phyloP scores from a whole-genome alignment of 176 grass and related monocot genomes.

The maize (Zea mays) region DNA sequence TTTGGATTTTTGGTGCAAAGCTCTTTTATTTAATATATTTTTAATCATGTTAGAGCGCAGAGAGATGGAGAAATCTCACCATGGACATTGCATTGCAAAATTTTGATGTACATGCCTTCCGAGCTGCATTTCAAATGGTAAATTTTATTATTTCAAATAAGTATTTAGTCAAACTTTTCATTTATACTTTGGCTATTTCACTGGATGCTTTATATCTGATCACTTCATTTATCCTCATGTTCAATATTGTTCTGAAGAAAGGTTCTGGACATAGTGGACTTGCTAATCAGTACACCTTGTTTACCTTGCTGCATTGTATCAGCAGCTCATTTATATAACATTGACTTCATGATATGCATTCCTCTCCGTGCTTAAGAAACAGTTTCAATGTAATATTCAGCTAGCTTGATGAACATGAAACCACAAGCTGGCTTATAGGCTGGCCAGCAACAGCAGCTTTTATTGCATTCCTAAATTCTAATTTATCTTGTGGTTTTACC shows the following conservation, averaged over 20 bases:
- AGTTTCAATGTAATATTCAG: not conserved
- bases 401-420: constrained; percentile 7
- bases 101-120: constrained; percentile 91
- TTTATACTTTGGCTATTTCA: constrained; percentile 25
- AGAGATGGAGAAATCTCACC: constrained; percentile 87
- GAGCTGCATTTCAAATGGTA: constrained; percentile 92
- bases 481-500: not conserved
- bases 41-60: constrained; percentile 73
- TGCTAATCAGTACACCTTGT: not conserved
- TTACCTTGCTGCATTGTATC: not conserved
- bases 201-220: constrained; percentile 21
- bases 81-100: constrained; percentile 70
- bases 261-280: not conserved
- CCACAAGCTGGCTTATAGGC: not conserved
- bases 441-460: not conserved
- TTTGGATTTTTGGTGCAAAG: not conserved
- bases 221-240: not conserved
- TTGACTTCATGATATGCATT: not conserved
- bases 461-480: not conserved
- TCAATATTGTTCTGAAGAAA: constrained; percentile 18
- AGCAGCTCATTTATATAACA: not conserved
- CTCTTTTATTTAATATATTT: constrained; percentile 29
- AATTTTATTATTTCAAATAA: constrained; percentile 2
- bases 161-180: constrained; percentile 14
- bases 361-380: not conserved